Evolutionary conservation across 352 stramenopile species (phyloP).

Genomic region (Phytophthora syringae): DNA sequence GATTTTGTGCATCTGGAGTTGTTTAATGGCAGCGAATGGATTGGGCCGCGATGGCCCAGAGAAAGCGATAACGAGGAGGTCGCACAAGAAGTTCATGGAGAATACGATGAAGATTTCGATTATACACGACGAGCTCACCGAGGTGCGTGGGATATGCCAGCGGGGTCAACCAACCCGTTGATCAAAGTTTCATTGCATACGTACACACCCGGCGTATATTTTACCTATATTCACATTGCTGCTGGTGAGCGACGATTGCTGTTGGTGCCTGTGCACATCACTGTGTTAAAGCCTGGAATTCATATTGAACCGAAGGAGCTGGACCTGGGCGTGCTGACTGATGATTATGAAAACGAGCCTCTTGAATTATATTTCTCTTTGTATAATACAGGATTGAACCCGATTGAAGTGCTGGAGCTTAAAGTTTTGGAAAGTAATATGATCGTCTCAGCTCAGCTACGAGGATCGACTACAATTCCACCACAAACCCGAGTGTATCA

Average conservation of each 20-base stretch:
- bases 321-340: conserved; percentile 44
- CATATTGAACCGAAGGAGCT: conserved; percentile 44
- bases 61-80: conserved; percentile 16
- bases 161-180: conserved; percentile 40
- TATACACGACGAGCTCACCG: conserved; percentile 22
- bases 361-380: conserved; percentile 42
- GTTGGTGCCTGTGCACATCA: conserved; percentile 44
- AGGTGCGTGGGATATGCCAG: conserved; percentile 48
- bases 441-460: conserved; percentile 37
- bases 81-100: conserved; percentile 16
- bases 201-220: conserved; percentile 31
- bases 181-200: conserved; percentile 43
- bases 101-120: conserved; percentile 28
- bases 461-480: conserved; percentile 40
- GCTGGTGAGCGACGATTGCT: conserved; percentile 22
- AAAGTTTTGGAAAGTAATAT: conserved; percentile 39
- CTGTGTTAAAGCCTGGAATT: conserved; percentile 46
- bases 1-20: conserved; percentile 41
- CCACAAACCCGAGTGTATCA: conserved; percentile 41
- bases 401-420: conserved; percentile 49
- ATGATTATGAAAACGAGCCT: conserved; percentile 29
- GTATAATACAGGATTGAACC: conserved; percentile 46
- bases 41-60: conserved; percentile 30
- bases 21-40: conserved; percentile 28
- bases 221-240: conserved; percentile 47